These are phyloP conservation scores for Yarrowia yakushimensis DNA, from an alignment of 805 yeast species.

Conservation along the genomic window DNA sequence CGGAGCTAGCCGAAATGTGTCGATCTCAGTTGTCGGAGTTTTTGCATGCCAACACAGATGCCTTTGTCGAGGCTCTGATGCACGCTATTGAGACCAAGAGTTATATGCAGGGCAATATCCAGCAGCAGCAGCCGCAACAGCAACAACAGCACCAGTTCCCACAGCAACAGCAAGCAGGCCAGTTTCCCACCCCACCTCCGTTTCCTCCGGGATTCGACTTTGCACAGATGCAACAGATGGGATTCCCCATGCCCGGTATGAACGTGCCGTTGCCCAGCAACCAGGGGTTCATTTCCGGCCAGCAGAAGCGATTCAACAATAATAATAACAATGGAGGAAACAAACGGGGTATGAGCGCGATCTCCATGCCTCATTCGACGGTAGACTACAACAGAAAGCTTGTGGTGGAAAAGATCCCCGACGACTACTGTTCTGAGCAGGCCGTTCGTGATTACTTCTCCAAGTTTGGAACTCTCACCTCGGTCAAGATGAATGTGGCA, in stretches of 20 bases:
- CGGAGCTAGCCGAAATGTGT: constrained; percentile 38
- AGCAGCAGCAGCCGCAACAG: not conserved
- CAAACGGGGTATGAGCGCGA: constrained; percentile 19
- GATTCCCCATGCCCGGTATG: constrained; percentile 24
- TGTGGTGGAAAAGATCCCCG: constrained; percentile 46
- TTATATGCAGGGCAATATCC: not conserved
- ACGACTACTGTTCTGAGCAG: constrained; percentile 42
- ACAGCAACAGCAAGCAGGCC: not conserved
- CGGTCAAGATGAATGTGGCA: constrained; percentile 35
- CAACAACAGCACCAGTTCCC: not conserved
- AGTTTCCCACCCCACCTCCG: constrained; percentile 7
- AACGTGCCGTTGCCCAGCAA: constrained; percentile 29
- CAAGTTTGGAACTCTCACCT: constrained; percentile 42
- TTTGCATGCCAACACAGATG: constrained; percentile 36
- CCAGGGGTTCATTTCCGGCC: constrained; percentile 31
- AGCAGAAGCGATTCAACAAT: constrained; percentile 23
- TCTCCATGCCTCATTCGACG: constrained; percentile 31
- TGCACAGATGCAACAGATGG: constrained; percentile 22
- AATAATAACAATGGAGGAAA: not conserved
- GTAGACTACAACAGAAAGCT: constrained; percentile 37
- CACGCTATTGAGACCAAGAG: constrained; percentile 33
- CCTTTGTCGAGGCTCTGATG: constrained; percentile 39
- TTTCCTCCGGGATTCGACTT: constrained; percentile 23
- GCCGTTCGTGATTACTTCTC: constrained; percentile 40
- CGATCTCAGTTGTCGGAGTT: constrained; percentile 43